These are phyloP conservation scores for Telfairia occidentalis DNA, from an alignment of 331 rosid species.

Conservation along the genomic window DNA sequence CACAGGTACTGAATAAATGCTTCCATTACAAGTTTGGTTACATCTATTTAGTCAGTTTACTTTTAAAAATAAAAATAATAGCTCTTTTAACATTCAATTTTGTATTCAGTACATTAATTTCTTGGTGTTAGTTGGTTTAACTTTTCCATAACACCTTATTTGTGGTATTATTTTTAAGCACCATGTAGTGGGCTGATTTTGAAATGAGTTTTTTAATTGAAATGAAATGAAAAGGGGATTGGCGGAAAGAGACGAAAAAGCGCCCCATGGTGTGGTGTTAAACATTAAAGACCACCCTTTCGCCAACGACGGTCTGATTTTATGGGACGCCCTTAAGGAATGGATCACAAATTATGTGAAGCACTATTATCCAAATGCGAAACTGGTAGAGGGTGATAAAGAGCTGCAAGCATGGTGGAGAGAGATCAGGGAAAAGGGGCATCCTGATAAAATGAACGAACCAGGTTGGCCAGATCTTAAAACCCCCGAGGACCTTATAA, in stretches of 20 bases:
- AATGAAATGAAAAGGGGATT: too few species aligned
- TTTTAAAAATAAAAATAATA: too few species aligned
- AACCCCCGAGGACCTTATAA: slow-evolving; percentile 8
- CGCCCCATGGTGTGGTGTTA: slow-evolving; percentile 12
- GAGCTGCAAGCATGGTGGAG: slow-evolving; percentile 22
- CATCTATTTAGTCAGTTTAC: too few species aligned
- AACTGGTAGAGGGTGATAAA: background rate
- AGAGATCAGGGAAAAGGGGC: slow-evolving; percentile 15
- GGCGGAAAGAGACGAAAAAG: background rate
- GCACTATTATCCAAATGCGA: background rate
- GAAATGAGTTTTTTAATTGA: too few species aligned
- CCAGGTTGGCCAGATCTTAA: slow-evolving; percentile 16
- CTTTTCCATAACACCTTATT: too few species aligned
- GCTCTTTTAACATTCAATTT: too few species aligned
- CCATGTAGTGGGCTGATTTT: too few species aligned
- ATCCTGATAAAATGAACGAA: slow-evolving; percentile 11
- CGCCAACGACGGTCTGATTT: slow-evolving; percentile 14
- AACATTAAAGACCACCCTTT: slow-evolving; percentile 21
- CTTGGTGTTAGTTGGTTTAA: too few species aligned
- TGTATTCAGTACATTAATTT: too few species aligned
- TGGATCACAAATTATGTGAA: slow-evolving; percentile 14
- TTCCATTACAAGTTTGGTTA: too few species aligned
- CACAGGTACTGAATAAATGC: too few species aligned
- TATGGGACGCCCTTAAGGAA: slow-evolving; percentile 16
- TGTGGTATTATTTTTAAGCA: too few species aligned